phyloP scores from a whole-genome alignment of 164 flowering plant species.

The Stephania cephalantha region DNA sequence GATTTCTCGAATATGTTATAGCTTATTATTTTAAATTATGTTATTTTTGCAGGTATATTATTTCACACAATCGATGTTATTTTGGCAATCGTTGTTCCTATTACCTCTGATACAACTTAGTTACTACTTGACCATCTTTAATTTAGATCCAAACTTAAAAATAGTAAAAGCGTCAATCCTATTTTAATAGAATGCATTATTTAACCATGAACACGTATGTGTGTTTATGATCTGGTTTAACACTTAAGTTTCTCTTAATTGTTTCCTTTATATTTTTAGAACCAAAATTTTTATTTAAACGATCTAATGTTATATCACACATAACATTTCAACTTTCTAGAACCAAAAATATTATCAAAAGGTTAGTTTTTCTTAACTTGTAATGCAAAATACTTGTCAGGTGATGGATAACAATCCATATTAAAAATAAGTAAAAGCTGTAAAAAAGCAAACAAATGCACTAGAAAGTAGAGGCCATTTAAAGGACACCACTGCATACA shows the following conservation, averaged over 20 bases:
- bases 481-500: neutral
- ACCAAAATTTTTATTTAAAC: neutral
- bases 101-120: constrained; percentile 12
- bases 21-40: constrained; percentile 1
- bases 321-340: neutral
- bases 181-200: no score
- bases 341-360: neutral
- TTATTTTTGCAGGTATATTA: constrained; percentile 55
- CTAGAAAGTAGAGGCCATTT: neutral
- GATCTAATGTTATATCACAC: neutral
- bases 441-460: neutral
- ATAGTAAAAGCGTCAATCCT: no score
- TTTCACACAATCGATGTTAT: constrained; percentile 54
- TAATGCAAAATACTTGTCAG: constrained; percentile 19
- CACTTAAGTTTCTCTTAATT: no score
- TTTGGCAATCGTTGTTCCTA: constrained; percentile 58
- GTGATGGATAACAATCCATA: constrained; percentile 7
- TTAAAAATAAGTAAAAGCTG: neutral
- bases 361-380: neutral
- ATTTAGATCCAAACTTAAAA: no score
- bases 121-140: no score
- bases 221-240: no score
- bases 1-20: neutral
- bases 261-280: no score
- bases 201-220: no score